Evolutionary conservation across 2,329 filamentous ascomycete genomes (phyloP).

Genomic region (Tetracladium maxilliforme): DNA sequence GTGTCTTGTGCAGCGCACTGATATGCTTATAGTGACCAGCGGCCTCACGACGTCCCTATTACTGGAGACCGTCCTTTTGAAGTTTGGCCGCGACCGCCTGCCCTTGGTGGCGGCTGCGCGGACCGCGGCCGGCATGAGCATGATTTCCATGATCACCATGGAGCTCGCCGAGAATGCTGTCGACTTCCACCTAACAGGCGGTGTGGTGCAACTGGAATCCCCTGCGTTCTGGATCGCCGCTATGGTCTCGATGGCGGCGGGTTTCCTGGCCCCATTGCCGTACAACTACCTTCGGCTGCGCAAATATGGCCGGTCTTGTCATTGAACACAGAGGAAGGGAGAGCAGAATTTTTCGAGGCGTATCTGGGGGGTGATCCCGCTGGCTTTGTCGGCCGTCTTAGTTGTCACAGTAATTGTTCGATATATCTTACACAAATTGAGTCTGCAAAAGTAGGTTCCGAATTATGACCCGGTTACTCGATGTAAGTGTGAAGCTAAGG

Average conservation of each 20-base stretch:
- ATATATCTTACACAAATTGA: too few species aligned
- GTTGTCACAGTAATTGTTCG: too few species aligned
- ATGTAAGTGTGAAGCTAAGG: too few species aligned
- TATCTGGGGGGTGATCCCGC: too few species aligned
- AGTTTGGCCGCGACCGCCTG: conserved; percentile 28
- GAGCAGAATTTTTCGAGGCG: too few species aligned
- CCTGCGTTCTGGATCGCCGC: conserved; percentile 37
- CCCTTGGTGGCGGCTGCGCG: conserved; percentile 28
- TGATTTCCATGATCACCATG: conserved; percentile 45
- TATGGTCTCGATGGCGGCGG: conserved; percentile 23
- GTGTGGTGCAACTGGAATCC: conserved; percentile 27
- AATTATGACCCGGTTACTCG: too few species aligned
- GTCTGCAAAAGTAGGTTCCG: too few species aligned
- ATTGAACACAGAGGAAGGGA: too few species aligned
- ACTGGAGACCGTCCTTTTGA: conserved; percentile 35
- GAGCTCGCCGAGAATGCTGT: conserved; percentile 37
- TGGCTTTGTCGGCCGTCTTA: too few species aligned
- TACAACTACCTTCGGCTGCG: conserved; percentile 35
- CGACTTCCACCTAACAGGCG: conserved; percentile 38
- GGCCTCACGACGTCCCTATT: conserved; percentile 35
- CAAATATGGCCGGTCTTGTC: conserved; percentile 31
- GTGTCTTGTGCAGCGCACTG: conserved; percentile 1
- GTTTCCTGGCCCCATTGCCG: conserved; percentile 32
- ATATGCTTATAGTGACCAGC: conserved; percentile 25
- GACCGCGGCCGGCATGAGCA: conserved; percentile 41